These are phyloP conservation scores for Bruguiera hainesii DNA, from an alignment of 441 rosid species.

Conservation along the genomic window DNA sequence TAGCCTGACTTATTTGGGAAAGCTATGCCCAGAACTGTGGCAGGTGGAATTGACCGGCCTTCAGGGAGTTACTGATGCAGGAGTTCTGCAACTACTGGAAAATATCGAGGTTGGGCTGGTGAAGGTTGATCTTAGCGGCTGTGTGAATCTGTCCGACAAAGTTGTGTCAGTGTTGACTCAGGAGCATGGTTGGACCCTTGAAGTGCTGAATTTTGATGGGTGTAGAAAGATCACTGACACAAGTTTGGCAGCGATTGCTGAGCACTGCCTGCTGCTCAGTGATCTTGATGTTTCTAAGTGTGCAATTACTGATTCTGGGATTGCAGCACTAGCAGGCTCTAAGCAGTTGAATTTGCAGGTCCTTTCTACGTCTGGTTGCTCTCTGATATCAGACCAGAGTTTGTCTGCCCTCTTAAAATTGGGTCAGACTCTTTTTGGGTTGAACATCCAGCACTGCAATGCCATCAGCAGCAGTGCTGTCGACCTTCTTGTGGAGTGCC, in stretches of 20 bases:
- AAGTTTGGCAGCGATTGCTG: slow-evolving; percentile 61
- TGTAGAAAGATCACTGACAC: slow-evolving; percentile 65
- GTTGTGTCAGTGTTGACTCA: slow-evolving; percentile 48
- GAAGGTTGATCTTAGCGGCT: slow-evolving; percentile 72
- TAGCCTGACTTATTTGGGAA: slow-evolving; percentile 59
- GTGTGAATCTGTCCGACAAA: slow-evolving; percentile 60
- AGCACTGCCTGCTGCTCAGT: slow-evolving; percentile 60
- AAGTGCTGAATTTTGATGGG: slow-evolving; percentile 63
- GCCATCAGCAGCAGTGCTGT: slow-evolving; percentile 45
- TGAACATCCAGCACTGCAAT: slow-evolving; percentile 78
- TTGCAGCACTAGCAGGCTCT: slow-evolving; percentile 53
- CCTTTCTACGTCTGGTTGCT: slow-evolving; percentile 66
- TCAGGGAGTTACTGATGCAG: slow-evolving; percentile 69
- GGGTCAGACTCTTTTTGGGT: slow-evolving; percentile 62
- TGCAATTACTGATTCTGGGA: slow-evolving; percentile 60
- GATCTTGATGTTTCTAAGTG: slow-evolving; percentile 85
- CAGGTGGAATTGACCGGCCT: slow-evolving; percentile 62
- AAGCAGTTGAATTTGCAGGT: slow-evolving; percentile 52
- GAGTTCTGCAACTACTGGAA: slow-evolving; percentile 53
- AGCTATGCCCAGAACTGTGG: slow-evolving; percentile 68
- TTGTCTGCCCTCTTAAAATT: slow-evolving; percentile 41
- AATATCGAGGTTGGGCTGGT: slow-evolving; percentile 52
- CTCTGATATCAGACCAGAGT: slow-evolving; percentile 62
- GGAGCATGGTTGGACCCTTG: slow-evolving; percentile 70
- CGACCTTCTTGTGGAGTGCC: slow-evolving; percentile 52